These are phyloP conservation scores for Lachnellula subtilissima DNA, from an alignment of 2,329 filamentous ascomycete species.

Conservation along the genomic window DNA sequence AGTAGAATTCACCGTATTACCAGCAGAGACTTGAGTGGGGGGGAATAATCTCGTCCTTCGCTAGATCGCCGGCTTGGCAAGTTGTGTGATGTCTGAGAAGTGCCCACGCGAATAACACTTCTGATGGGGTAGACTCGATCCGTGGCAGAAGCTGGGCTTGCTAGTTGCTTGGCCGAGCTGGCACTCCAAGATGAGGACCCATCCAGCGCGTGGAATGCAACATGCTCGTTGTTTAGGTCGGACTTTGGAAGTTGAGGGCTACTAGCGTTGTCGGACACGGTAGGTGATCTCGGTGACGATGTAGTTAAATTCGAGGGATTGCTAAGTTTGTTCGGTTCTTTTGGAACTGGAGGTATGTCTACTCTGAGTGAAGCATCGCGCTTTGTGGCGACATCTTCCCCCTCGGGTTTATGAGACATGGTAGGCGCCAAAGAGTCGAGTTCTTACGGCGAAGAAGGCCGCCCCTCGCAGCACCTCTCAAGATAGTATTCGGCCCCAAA, in stretches of 20 bases:
- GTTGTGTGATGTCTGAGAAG: constrained; percentile 20
- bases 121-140: constrained; percentile 29
- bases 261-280: too few species aligned
- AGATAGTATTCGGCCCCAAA: background rate
- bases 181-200: constrained; percentile 15
- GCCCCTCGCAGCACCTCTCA: background rate
- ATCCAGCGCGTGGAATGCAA: background rate
- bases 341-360: background rate
- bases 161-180: constrained; percentile 16
- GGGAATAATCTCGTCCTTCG: constrained; percentile 22
- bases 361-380: background rate
- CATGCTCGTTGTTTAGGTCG: background rate
- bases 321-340: background rate
- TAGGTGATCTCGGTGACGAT: background rate
- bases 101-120: constrained; percentile 27
- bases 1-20: background rate
- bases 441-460: background rate
- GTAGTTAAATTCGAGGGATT: background rate
- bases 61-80: constrained; percentile 10
- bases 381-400: background rate
- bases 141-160: constrained; percentile 10
- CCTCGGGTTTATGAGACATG: background rate
- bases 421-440: background rate
- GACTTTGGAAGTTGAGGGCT: background rate
- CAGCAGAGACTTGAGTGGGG: background rate